Percentiles rank a stretch among this genome's conserved stretches.
Evolutionary conservation across 345 rosid species (phyloP).

Genomic region (Aquilaria yunnanensis): DNA sequence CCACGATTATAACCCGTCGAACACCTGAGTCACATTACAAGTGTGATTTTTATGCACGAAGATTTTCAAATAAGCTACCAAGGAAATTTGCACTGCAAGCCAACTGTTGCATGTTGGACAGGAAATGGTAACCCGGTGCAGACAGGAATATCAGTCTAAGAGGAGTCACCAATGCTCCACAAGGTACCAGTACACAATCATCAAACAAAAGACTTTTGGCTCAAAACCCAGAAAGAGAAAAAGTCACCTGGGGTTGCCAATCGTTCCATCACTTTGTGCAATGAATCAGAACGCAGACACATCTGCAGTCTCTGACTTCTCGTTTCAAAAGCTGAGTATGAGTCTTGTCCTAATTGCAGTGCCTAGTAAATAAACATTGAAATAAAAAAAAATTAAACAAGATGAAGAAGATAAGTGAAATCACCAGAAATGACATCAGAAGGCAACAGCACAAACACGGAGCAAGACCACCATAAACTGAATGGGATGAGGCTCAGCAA

Average conservation of each 20-base stretch:
- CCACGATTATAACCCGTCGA: conserved; percentile 69
- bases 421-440: too few relatives aligned
- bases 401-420: too few relatives aligned
- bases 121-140: neutral
- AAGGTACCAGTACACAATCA: too few relatives aligned
- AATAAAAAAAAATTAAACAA: too few relatives aligned
- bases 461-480: neutral
- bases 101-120: neutral
- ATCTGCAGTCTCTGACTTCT: conserved; percentile 78
- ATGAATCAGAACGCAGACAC: conserved; percentile 76
- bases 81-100: neutral
- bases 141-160: too few relatives aligned
- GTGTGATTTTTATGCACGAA: neutral
- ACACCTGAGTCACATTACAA: conserved; percentile 36
- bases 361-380: conserved; percentile 31
- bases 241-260: conserved; percentile 60
- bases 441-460: neutral
- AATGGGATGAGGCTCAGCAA: too few relatives aligned
- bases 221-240: neutral
- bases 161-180: too few relatives aligned
- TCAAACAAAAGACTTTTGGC: too few relatives aligned
- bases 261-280: conserved; percentile 80
- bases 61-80: neutral
- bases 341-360: conserved; percentile 73
- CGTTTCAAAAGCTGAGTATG: conserved; percentile 38